Evolutionary conservation across 225 moss, liverwort and hornwort species (phyloP), one percentile per base, ranked within the genome.

Genomic region (Sphagnum tenellum): DNA sequence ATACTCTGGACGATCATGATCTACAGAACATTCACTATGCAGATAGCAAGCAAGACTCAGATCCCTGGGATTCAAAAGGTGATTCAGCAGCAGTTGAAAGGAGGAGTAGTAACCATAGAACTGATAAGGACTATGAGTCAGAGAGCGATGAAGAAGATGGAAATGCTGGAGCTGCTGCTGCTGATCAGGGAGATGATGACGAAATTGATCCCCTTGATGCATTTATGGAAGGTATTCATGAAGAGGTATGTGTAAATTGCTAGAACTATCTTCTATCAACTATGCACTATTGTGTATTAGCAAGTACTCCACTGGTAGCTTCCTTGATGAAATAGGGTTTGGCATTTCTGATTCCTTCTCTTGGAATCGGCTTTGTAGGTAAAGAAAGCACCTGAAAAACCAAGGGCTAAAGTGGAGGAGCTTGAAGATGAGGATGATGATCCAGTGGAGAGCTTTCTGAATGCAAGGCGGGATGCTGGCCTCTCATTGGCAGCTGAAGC

Each of bases 191-290:
- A 69, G 75, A 87, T 45, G 88, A 84, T 46, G 87, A 90, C 8
- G 88, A 83, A 63, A 79, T 98, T 49, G 96, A 98, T 77, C 96
- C 96, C 5, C 90, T 93, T 45, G 96, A 98, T 75, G 92, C 93
- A 1, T 98, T 93, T 67, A 98, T 98, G 96, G 92, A 90, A 68
- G 96, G 96, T 49, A 98, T 98, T 64, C 93, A 90, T n/a, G 96
- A 98, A 71, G 96, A 98, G 86, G 96, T 84, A 64, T 51, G 78
- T 48, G 13, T 47, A 8, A 49, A 29, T 29, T 29, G 29, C 29
- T 29, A 29, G 29, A 29, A 29, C 29, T 29, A 29, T 29, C 29
- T 29, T 29, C 29, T 29, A 29, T 29, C 29, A 29, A 29, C 29
- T 29, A 29, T 29, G 29, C 29, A 29, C 0, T 29, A 29, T 29